A percentile compares a stretch with the other conserved stretches of the same genome.
Conservation (phyloP, 768 basidiomycete genomes). For the Lyophyllum decastes region DNA sequence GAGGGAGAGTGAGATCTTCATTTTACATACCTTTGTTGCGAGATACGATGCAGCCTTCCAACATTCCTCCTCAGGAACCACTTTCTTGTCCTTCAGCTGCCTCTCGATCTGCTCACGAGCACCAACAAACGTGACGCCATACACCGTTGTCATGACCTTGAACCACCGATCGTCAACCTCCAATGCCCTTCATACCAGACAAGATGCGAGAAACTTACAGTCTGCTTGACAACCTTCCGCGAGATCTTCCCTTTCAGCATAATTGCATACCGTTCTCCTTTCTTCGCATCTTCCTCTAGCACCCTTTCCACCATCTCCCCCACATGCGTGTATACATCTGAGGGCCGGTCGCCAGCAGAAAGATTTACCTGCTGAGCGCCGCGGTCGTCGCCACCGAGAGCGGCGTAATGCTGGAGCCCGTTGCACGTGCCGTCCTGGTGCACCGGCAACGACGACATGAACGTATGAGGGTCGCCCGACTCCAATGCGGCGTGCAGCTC, state of each 20-base stretch:
- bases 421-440: constrained; percentile 99
- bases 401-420: constrained; percentile 97
- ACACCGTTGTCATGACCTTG: constrained; percentile 98
- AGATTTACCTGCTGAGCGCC: constrained; percentile 96
- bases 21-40: constrained; percentile 61
- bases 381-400: constrained; percentile 86
- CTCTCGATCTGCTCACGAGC: constrained; percentile 93
- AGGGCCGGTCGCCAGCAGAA: constrained; percentile 77
- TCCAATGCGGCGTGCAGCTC: constrained; percentile 84
- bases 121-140: constrained; percentile 95
- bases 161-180: background rate
- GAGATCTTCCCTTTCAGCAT: constrained; percentile 77
- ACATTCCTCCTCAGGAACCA: constrained; percentile 70
- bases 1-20: background rate
- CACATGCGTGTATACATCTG: constrained; percentile 94
- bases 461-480: constrained; percentile 63
- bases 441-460: constrained; percentile 75
- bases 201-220: constrained; percentile 47
- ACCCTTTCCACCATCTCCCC: constrained; percentile 80
- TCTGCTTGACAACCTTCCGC: constrained; percentile 97
- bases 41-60: constrained; percentile 80
- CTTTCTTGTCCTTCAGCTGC: constrained; percentile 77
- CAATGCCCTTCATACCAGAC: background rate
- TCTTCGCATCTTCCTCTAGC: constrained; percentile 56
- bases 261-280: constrained; percentile 54